These are phyloP conservation scores for Jamesozyma spencerorum DNA, from an alignment of 805 yeast genomes.

Conservation along the genomic window DNA sequence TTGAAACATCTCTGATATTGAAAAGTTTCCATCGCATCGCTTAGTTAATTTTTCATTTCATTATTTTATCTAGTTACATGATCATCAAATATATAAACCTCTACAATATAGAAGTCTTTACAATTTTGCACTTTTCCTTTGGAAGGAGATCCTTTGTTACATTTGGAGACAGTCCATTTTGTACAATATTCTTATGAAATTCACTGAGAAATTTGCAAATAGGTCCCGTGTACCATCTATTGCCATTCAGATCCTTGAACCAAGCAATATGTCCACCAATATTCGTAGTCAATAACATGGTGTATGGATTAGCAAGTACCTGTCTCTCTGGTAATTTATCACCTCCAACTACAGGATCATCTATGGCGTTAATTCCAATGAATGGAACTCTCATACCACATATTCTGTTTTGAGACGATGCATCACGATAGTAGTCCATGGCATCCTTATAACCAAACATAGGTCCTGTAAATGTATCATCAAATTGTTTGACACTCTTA, in stretches of 20 bases:
- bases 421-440: slow-evolving; percentile 54
- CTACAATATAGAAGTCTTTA: slow-evolving; percentile 10
- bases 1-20: too few species aligned
- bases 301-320: slow-evolving; percentile 47
- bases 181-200: slow-evolving; percentile 27
- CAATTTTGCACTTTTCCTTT: slow-evolving; percentile 8
- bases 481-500: slow-evolving; percentile 46
- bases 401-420: slow-evolving; percentile 47
- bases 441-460: slow-evolving; percentile 58
- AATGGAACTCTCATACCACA: slow-evolving; percentile 51
- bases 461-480: slow-evolving; percentile 53
- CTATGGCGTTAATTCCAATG: slow-evolving; percentile 52
- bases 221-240: slow-evolving; percentile 58
- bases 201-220: slow-evolving; percentile 35
- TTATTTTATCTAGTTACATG: neutral
- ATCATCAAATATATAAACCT: neutral
- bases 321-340: slow-evolving; percentile 42
- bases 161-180: slow-evolving; percentile 14
- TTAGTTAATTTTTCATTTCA: neutral
- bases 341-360: slow-evolving; percentile 65
- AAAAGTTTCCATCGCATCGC: neutral
- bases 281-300: slow-evolving; percentile 47
- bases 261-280: slow-evolving; percentile 83
- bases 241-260: slow-evolving; percentile 45
- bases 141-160: slow-evolving; percentile 10